Evolutionary conservation across 306 rosid genomes (phyloP).

Genomic region (Potentilla sterilis): DNA sequence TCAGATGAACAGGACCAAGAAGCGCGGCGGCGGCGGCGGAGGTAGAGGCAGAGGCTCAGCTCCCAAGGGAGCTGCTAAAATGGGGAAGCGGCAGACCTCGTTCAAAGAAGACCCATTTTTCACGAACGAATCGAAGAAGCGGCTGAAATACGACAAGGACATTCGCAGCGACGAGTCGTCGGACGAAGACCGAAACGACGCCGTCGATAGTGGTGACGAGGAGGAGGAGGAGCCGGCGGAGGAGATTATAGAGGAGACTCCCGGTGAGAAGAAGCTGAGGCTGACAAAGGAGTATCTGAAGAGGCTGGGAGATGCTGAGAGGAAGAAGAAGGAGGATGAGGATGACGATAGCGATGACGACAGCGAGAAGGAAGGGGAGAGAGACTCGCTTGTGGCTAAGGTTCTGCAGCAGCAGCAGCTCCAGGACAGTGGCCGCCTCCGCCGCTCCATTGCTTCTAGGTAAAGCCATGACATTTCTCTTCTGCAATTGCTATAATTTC

Average conservation of each 20-base stretch:
- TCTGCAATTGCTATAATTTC: background rate
- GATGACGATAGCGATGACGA: slow-evolving; percentile 29
- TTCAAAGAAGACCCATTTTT: slow-evolving; percentile 54
- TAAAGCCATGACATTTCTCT: background rate
- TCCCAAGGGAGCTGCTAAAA: slow-evolving; percentile 20
- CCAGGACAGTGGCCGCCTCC: slow-evolving; percentile 77
- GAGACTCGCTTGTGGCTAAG: slow-evolving; percentile 68
- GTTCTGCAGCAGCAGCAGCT: slow-evolving; percentile 70
- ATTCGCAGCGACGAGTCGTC: slow-evolving; percentile 55
- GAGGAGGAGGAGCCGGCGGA: slow-evolving; percentile 24
- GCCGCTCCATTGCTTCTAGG: slow-evolving; percentile 77
- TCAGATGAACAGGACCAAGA: slow-evolving; percentile 41
- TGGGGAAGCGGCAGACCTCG: slow-evolving; percentile 27
- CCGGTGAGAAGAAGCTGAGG: slow-evolving; percentile 67
- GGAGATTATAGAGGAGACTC: slow-evolving; percentile 50
- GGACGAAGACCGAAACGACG: slow-evolving; percentile 44
- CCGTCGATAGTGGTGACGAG: slow-evolving; percentile 20
- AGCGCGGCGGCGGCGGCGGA: slow-evolving; percentile 15
- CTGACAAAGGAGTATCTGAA: slow-evolving; percentile 49
- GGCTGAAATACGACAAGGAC: slow-evolving; percentile 45
- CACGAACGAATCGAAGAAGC: slow-evolving; percentile 50
- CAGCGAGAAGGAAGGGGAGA: slow-evolving; percentile 46
- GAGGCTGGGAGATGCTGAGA: slow-evolving; percentile 32
- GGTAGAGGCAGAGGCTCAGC: slow-evolving; percentile 33
- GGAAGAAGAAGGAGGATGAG: slow-evolving; percentile 48